phyloP scores from a whole-genome alignment of 805 yeast genomes.

The Brettanomyces custersianus region DNA sequence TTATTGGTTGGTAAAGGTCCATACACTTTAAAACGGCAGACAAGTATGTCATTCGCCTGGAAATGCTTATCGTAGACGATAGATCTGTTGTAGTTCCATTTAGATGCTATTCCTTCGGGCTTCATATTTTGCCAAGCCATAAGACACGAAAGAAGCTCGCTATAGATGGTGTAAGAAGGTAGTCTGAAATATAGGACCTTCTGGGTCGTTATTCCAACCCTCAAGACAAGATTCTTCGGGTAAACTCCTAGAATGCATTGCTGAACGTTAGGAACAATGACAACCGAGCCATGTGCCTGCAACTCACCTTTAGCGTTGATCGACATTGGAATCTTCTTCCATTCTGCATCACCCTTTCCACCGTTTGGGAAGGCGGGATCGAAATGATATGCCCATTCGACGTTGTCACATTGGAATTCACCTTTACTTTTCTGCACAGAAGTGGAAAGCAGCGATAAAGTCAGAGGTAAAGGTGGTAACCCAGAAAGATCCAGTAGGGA shows the following conservation, averaged over 20 bases:
- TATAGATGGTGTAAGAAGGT: conserved; percentile 29
- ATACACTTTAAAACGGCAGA: conserved; percentile 56
- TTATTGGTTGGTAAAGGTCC: conserved; percentile 47
- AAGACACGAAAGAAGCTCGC: conserved; percentile 31
- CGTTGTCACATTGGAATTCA: conserved; percentile 3
- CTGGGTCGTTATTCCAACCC: conserved; percentile 29
- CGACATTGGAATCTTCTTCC: conserved; percentile 17
- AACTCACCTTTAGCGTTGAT: conserved; percentile 21
- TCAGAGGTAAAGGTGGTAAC: neutral
- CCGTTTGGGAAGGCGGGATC: neutral
- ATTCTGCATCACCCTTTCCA: conserved; percentile 4
- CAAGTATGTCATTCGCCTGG: conserved; percentile 33
- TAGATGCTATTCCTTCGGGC: conserved; percentile 37
- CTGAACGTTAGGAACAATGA: conserved; percentile 20
- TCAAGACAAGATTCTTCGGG: conserved; percentile 27
- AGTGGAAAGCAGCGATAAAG: neutral
- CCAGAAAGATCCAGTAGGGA: too few species aligned
- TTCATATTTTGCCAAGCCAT: conserved; percentile 42
- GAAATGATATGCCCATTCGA: conserved; percentile 7
- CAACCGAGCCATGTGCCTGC: conserved; percentile 10
- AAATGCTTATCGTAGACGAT: conserved; percentile 16
- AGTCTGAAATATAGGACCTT: conserved; percentile 19
- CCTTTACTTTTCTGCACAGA: conserved; percentile 2
- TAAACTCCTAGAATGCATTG: conserved; percentile 21
- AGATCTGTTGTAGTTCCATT: conserved; percentile 35